Evolutionary conservation across 169 alveolate species (phyloP), one percentile per base, ranked within the genome.

Genomic region (Plasmodium gaboni): DNA sequence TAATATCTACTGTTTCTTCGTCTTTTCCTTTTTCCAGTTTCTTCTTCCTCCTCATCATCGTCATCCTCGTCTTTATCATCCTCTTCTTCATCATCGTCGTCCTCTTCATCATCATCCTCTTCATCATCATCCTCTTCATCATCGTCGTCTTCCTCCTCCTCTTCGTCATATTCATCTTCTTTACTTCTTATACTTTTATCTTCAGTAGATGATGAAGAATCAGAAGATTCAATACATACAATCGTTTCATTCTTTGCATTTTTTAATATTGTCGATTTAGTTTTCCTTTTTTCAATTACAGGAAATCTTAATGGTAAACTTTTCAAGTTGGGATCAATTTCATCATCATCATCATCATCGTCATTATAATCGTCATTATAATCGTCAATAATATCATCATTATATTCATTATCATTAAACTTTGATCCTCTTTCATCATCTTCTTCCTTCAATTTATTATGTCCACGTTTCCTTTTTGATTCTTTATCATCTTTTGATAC

Each of bases 171-270:
- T 6, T 67, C 57, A 6, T 67, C 42, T 5, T 19, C 78, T 26
- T 78, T 67, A 78, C 71, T 48, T 6, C 24, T 28, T 15, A 28
- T 64, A 24, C 70, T 63, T 32, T 65, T 63, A 6, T 78, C 51
- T 24, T 78, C 89, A 10, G 64, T 64, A 2, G 89, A 78, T 38
- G 89, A 78, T 1, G 78, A 26, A 44, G 53, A 63, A 10, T 64
- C 89, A 15, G 74, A 78, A 8, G 64, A 17, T 2, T 78, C 89
- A 1, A 60, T 70, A 44, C 53, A 12, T 10, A 44, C 15, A 2
- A 48, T 50, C 2, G 17, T 50, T 26, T 50, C 51, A 7, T 17
- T n/a, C 59, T 68, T 68, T 68, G 15, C 74, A 38, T 68, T 68
- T 38, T 6, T 13, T n/a, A 42, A 44, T 44, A 42, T 68, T 44